These are phyloP conservation scores for Coemansia sp. DNA, from an alignment of 192 early-diverging fungal species.

Conservation along the genomic window DNA sequence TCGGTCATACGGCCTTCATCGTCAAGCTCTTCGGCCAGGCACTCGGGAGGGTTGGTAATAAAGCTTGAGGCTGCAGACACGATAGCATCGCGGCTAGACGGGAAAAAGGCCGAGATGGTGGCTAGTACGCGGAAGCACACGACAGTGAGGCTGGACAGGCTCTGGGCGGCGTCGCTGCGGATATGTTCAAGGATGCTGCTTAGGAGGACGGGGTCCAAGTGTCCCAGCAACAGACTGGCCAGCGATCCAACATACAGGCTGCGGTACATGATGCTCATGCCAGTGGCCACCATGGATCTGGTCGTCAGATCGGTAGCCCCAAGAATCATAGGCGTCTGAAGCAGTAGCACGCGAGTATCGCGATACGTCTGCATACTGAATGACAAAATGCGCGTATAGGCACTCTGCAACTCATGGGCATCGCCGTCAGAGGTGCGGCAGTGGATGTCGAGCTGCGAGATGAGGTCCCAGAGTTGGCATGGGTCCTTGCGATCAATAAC, in stretches of 20 bases:
- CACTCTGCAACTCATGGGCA: background rate
- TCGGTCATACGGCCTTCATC: constrained; percentile 5
- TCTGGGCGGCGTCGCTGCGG: constrained; percentile 17
- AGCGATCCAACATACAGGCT: constrained; percentile 35
- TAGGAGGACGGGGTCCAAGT: constrained; percentile 23
- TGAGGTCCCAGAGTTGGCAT: constrained; percentile 40
- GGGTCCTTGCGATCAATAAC: constrained; percentile 25
- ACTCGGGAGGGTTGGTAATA: constrained; percentile 31
- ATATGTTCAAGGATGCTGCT: constrained; percentile 34
- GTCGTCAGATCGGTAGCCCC: background rate
- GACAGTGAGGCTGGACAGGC: constrained; percentile 32
- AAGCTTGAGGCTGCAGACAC: constrained; percentile 20
- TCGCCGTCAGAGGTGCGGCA: constrained; percentile 8
- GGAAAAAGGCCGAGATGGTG: constrained; percentile 29
- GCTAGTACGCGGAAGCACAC: constrained; percentile 48
- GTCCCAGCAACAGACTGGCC: constrained; percentile 31
- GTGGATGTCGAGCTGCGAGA: constrained; percentile 23
- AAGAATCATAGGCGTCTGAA: background rate
- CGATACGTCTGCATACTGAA: constrained; percentile 32
- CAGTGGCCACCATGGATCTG: constrained; percentile 14
- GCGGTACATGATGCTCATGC: constrained; percentile 31
- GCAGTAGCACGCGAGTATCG: constrained; percentile 13
- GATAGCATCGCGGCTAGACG: constrained; percentile 22
- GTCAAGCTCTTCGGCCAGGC: constrained; percentile 22
- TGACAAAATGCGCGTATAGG: constrained; percentile 36